Evolutionary conservation across 140 eudicot genomes (phyloP).

Genomic region (Flaveria floridana): DNA sequence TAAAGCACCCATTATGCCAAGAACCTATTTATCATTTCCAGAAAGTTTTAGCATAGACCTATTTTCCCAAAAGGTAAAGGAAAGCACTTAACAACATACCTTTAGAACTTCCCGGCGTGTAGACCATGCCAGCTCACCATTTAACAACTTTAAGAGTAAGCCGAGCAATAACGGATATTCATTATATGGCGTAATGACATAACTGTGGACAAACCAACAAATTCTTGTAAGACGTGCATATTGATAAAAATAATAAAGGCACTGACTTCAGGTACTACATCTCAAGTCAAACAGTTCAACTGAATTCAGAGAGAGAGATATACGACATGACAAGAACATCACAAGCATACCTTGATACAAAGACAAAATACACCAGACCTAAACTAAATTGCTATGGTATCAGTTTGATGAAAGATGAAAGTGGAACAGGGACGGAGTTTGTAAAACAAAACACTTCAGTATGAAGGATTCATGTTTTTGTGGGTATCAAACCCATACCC

Average conservation of each 20-base stretch:
- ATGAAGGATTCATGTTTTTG: background rate
- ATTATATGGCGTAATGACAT: slow-evolving; percentile 85
- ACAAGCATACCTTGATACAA: background rate
- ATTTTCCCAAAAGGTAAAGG: slow-evolving; percentile 1
- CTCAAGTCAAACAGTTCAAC: slow-evolving; percentile 5
- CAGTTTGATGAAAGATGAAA: background rate
- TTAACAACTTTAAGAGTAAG: slow-evolving; percentile 75
- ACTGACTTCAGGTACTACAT: background rate
- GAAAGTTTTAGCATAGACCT: slow-evolving; percentile 20
- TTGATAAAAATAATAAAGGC: background rate
- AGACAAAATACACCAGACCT: background rate
- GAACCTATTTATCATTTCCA: slow-evolving; percentile 55
- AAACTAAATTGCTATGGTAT: background rate
- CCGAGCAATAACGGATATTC: slow-evolving; percentile 88
- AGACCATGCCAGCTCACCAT: slow-evolving; percentile 96
- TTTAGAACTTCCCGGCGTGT: slow-evolving; percentile 91
- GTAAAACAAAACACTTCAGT: background rate
- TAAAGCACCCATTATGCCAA: slow-evolving; percentile 97
- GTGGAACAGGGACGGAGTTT: background rate
- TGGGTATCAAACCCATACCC: background rate
- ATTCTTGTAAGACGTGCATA: slow-evolving; percentile 22
- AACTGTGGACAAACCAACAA: slow-evolving; percentile 47
- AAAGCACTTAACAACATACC: slow-evolving; percentile 40
- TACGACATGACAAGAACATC: background rate
- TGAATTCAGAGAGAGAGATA: slow-evolving; percentile 6